These are phyloP conservation scores for Malassezia dermatis DNA, from an alignment of 1,284 basidiomycete species.

Conservation along the genomic window DNA sequence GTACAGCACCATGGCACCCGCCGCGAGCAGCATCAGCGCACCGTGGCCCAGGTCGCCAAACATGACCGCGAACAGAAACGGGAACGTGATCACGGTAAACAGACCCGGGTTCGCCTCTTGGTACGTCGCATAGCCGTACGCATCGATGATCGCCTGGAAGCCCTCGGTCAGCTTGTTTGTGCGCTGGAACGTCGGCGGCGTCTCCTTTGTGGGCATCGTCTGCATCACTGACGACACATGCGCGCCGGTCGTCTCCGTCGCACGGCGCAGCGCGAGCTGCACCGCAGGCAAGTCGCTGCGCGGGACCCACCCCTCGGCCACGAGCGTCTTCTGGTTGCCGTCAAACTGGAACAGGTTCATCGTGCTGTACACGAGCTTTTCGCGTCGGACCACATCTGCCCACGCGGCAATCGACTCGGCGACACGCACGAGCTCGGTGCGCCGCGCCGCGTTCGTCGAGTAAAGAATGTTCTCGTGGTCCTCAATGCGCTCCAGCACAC, in stretches of 20 bases:
- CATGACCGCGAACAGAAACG: conserved; percentile 98
- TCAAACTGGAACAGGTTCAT: conserved; percentile 70
- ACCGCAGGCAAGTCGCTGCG: conserved; percentile 77
- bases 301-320: conserved; percentile 96
- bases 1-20: conserved; percentile 69
- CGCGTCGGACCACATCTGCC: conserved; percentile 87
- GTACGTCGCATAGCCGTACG: conserved; percentile 87
- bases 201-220: conserved; percentile 77
- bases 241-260: conserved; percentile 90
- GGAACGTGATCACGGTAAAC: conserved; percentile 87
- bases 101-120: conserved; percentile 96
- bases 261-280: conserved; percentile 76
- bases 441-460: conserved; percentile 56
- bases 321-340: conserved; percentile 79
- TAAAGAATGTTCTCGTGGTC: conserved; percentile 80
- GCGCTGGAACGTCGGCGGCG: conserved; percentile 86
- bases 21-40: conserved; percentile 66
- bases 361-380: conserved; percentile 69
- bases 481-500: conserved; percentile 79
- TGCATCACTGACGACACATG: conserved; percentile 83
- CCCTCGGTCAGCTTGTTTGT: conserved; percentile 95
- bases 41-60: conserved; percentile 99
- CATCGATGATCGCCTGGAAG: conserved; percentile 96
- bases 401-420: conserved; percentile 78
- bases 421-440: conserved; percentile 71